Percentiles rank a stretch among this genome's conserved stretches.
Evolutionary conservation across 179 eudicot species (phyloP).

Genomic region (Monotropa hypopitys): DNA sequence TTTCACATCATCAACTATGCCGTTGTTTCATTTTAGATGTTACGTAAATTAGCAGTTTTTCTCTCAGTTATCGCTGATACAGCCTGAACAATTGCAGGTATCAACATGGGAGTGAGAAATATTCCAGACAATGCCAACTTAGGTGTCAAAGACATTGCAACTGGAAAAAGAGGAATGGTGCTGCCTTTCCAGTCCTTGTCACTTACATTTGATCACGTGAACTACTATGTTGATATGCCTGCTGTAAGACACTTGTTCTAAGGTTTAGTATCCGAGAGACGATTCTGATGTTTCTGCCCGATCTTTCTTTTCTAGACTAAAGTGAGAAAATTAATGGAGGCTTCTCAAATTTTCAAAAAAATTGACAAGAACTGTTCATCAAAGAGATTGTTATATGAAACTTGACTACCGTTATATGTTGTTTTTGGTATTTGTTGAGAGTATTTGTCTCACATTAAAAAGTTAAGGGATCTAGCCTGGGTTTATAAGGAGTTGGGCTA

Average conservation of each 20-base stretch:
- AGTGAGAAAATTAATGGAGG: neutral
- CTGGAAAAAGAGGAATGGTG: conserved; percentile 46
- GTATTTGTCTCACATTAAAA: no score
- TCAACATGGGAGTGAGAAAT: conserved; percentile 11
- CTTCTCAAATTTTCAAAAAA: neutral
- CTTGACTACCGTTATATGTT: neutral
- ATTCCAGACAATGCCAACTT: neutral
- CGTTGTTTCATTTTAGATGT: neutral
- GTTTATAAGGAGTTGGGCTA: no score
- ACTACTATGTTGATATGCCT: conserved; percentile 74
- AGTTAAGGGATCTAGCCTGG: no score
- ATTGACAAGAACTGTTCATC: neutral
- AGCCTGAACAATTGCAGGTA: conserved; percentile 8
- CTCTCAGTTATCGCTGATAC: neutral
- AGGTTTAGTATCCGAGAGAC: neutral
- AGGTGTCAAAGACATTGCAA: conserved; percentile 4
- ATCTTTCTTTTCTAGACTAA: neutral
- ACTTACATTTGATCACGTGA: conserved; percentile 37
- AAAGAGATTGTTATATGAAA: neutral
- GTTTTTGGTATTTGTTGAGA: no score
- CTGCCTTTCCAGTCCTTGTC: conserved; percentile 67
- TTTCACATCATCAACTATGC: neutral
- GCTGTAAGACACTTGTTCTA: conserved; percentile 37
- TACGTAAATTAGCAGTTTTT: neutral
- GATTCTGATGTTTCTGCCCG: neutral